Base-by-base conservation (phyloP, 306 rosid species). In the Prosopis cineraria region DNA sequence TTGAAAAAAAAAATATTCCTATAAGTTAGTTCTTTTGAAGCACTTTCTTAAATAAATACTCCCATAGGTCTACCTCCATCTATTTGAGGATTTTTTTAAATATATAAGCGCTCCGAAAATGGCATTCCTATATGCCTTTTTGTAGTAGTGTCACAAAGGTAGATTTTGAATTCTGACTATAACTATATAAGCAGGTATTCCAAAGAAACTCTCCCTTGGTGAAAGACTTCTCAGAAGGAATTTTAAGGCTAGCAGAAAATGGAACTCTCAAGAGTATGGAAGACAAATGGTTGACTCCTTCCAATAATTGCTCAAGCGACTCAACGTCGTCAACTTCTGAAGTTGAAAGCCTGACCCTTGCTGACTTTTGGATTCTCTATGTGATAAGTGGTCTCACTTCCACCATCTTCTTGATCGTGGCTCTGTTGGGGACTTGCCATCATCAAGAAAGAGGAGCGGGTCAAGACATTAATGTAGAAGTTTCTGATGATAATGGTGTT, bases 161-260 rank as follows among this genome's bases (percentile, higher is more conserved):
- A n/a, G n/a, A n/a, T n/a, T n/a, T n/a, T n/a, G n/a, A n/a, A n/a
- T n/a, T n/a, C n/a, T n/a, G n/a, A n/a, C n/a, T n/a, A n/a, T n/a
- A n/a, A n/a, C n/a, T n/a, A n/a, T n/a, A n/a, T n/a, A 40, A 59
- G 52, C 89, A 89, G 93, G 91, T 62, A 41, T 89, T 91, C 80
- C 87, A 86, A 59, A 87, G 83, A 43, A 91, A 88, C 20, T 84
- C 87, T 29, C 89, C 90, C 1, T 64, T 91, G 62, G 86, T 84
- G 24, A 87, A 29, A 68, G 96, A 91, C 37, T 82, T 91, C n/a
- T 85, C 91, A 34, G 78, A 44, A 77, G 90, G 81, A 39, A 77
- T 89, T 79, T 77, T 87, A 65, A 24, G 43, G 19, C 78, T 87
- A 17, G 83, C 83, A 40, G 81, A 87, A 82, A 13, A 77, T 14